phyloP scores from a whole-genome alignment of 768 basidiomycete genomes.

The Serendipita sp. region DNA sequence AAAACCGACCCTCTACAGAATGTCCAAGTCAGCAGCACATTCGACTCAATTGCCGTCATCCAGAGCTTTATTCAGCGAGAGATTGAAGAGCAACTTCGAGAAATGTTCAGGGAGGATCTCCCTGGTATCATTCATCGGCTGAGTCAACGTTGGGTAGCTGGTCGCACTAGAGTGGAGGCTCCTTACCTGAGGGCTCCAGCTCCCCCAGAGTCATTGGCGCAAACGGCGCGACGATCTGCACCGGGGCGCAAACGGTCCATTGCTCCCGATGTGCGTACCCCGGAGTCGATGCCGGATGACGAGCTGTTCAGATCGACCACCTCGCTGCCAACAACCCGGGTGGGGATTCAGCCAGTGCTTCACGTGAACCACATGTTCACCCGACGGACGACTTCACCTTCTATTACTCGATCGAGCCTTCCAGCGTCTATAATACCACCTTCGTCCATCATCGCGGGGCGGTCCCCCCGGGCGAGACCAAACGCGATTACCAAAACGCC shows the following conservation, averaged over 20 bases:
- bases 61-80: slow-evolving; percentile 95
- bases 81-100: slow-evolving; percentile 90
- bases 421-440: not conserved
- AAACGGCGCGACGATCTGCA: not conserved
- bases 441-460: not conserved
- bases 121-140: slow-evolving; percentile 94
- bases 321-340: not conserved
- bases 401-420: not conserved
- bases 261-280: not conserved
- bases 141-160: slow-evolving; percentile 79
- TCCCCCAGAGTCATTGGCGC: not conserved
- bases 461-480: not conserved
- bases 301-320: not conserved
- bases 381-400: not conserved
- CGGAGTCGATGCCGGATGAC: not conserved
- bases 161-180: slow-evolving; percentile 68
- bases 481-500: not conserved
- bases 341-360: not conserved
- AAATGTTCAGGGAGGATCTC: slow-evolving; percentile 96
- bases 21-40: slow-evolving; percentile 94
- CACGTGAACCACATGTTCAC: not conserved
- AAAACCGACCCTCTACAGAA: slow-evolving; percentile 98
- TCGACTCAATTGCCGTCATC: slow-evolving; percentile 95
- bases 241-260: not conserved
- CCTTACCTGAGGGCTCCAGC: slow-evolving; percentile 40